Conservation (phyloP, 148 eudicot species). For the Chenopodium album region DNA sequence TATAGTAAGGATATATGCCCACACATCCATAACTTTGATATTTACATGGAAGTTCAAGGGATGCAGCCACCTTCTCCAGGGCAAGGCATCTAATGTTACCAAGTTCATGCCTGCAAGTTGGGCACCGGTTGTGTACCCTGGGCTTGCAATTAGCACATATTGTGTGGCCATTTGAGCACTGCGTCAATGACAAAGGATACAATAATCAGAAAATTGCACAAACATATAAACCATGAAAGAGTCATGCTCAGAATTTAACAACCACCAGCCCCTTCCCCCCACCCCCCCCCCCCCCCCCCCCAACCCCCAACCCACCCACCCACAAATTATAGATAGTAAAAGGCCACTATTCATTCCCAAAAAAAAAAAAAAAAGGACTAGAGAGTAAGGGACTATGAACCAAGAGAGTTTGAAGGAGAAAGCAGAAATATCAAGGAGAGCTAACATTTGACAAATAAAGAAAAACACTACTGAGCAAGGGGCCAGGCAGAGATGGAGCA, state of each 20-base stretch:
- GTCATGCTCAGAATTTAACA: too few relatives aligned
- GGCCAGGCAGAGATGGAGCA: too few relatives aligned
- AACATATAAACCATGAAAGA: neutral
- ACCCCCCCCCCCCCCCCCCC: neutral
- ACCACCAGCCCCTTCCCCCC: too few relatives aligned
- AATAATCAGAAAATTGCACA: neutral
- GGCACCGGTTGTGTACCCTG: conserved; percentile 91
- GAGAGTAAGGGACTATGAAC: too few relatives aligned
- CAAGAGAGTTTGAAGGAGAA: too few relatives aligned
- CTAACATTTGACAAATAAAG: too few relatives aligned
- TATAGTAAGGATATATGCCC: conserved; percentile 82
- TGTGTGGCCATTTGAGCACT: conserved; percentile 96
- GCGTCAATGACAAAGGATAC: conserved; percentile 24
- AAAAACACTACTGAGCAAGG: too few relatives aligned
- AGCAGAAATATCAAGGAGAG: too few relatives aligned
- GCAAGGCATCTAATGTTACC: conserved; percentile 94
- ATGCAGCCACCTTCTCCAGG: conserved; percentile 88
- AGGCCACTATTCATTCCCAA: neutral
- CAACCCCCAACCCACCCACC: neutral
- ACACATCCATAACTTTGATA: conserved; percentile 70
- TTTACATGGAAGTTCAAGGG: conserved; percentile 88
- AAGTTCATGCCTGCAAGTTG: conserved; percentile 96
- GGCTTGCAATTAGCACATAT: conserved; percentile 89
- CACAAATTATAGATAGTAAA: neutral
- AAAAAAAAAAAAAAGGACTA: neutral